phyloP scores from a whole-genome alignment of 2,329 filamentous ascomycete genomes.

The Alternaria burnsii region DNA sequence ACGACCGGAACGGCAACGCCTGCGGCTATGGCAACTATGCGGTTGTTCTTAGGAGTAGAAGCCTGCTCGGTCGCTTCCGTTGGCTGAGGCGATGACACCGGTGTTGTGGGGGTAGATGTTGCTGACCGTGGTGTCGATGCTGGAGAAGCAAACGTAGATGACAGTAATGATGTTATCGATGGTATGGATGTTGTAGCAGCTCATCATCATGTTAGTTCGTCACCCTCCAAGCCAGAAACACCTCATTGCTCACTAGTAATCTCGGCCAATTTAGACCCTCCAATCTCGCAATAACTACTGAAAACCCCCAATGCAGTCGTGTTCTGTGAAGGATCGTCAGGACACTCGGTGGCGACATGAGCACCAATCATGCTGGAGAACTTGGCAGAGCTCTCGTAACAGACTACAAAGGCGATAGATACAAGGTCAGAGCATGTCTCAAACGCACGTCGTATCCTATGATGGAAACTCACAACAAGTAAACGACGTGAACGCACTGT shows the following conservation, averaged over 20 bases:
- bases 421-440: neutral
- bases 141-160: neutral
- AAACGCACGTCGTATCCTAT: neutral
- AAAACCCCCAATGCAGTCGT: neutral
- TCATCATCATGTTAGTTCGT: neutral
- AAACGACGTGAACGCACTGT: neutral
- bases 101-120: neutral
- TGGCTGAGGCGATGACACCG: neutral
- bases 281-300: conserved; percentile 1
- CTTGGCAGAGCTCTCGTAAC: conserved; percentile 10
- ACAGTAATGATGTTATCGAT: neutral
- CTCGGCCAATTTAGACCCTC: neutral
- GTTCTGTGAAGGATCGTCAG: neutral
- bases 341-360: neutral
- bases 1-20: neutral
- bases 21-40: neutral
- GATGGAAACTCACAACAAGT: neutral
- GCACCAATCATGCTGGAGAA: conserved; percentile 7
- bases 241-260: neutral
- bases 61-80: neutral
- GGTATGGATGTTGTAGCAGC: neutral
- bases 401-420: neutral
- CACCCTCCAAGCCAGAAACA: neutral
- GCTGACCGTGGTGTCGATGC: neutral
- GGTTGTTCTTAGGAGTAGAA: neutral